Conservation (phyloP, 129 eudicot species). For the Ambrosia trifida region DNA sequence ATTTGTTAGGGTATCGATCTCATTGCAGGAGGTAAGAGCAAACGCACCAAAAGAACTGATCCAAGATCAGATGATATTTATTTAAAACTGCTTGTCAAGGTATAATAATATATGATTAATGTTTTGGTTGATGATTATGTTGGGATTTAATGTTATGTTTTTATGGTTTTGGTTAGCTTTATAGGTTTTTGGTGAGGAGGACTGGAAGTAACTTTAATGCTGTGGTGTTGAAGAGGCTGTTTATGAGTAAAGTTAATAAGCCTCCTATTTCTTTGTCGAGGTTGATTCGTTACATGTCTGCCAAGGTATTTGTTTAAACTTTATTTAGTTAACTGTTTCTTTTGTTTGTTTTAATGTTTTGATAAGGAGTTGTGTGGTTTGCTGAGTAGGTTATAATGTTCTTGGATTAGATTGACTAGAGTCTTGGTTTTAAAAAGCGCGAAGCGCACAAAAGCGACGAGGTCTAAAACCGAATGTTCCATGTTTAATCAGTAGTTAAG, state of each 20-base stretch:
- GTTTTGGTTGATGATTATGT: background rate
- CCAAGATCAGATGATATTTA: constrained; percentile 2
- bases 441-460: no score
- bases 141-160: background rate
- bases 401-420: no score
- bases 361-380: no score
- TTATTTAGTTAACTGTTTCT: no score
- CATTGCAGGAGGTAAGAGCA: constrained; percentile 2
- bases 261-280: constrained; percentile 8
- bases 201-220: constrained; percentile 12
- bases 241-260: constrained; percentile 10
- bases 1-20: constrained; percentile 1
- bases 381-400: no score
- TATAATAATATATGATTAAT: background rate
- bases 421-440: no score
- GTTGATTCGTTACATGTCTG: constrained; percentile 7
- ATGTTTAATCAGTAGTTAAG: no score
- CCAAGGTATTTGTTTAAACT: constrained; percentile 5
- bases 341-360: no score
- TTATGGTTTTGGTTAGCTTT: background rate
- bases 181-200: constrained; percentile 12
- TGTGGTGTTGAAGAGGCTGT: background rate
- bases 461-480: no score
- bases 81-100: constrained; percentile 2
- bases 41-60: background rate